A percentile compares a stretch with the other conserved stretches of the same genome.
Evolutionary conservation across 2,329 filamentous ascomycete genomes (phyloP).

Genomic region (Aspergillus brunneoviolaceus): DNA sequence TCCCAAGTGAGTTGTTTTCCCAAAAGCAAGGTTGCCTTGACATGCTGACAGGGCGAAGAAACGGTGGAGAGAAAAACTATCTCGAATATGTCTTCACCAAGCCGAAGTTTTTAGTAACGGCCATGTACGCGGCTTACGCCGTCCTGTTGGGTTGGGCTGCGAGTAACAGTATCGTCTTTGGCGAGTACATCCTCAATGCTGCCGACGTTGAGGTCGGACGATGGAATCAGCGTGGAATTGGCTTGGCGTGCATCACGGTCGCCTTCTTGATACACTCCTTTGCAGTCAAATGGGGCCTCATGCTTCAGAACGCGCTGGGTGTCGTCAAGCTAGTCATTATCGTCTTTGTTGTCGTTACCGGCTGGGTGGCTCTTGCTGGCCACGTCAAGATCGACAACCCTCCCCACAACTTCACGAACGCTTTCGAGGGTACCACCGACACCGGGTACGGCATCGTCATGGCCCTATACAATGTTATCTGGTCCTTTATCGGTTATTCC

Average conservation of each 20-base stretch:
- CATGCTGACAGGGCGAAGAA: slow-evolving; percentile 30
- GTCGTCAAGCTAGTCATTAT: slow-evolving; percentile 53
- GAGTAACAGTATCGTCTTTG: slow-evolving; percentile 54
- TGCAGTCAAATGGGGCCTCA: slow-evolving; percentile 49
- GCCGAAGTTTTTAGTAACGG: slow-evolving; percentile 54
- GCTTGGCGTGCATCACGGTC: slow-evolving; percentile 48
- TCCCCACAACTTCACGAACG: slow-evolving; percentile 39
- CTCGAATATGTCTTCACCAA: slow-evolving; percentile 54
- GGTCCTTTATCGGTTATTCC: slow-evolving; percentile 60
- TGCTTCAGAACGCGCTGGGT: slow-evolving; percentile 52
- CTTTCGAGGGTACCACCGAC: slow-evolving; percentile 39
- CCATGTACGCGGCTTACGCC: slow-evolving; percentile 54
- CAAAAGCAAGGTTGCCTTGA: background rate
- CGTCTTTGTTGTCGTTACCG: slow-evolving; percentile 47
- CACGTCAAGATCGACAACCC: slow-evolving; percentile 35
- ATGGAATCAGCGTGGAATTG: slow-evolving; percentile 53
- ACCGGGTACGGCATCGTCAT: slow-evolving; percentile 54
- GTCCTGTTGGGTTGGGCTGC: slow-evolving; percentile 54
- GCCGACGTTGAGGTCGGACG: slow-evolving; percentile 42
- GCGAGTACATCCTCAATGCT: slow-evolving; percentile 53
- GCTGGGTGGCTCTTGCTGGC: slow-evolving; percentile 42
- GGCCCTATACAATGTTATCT: slow-evolving; percentile 62
- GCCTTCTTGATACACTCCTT: slow-evolving; percentile 51
- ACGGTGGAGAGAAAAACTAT: slow-evolving; percentile 56
- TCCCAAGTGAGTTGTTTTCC: slow-evolving; percentile 36